phyloP scores from a whole-genome alignment of 768 basidiomycete genomes.

The Scleroderma bovista region DNA sequence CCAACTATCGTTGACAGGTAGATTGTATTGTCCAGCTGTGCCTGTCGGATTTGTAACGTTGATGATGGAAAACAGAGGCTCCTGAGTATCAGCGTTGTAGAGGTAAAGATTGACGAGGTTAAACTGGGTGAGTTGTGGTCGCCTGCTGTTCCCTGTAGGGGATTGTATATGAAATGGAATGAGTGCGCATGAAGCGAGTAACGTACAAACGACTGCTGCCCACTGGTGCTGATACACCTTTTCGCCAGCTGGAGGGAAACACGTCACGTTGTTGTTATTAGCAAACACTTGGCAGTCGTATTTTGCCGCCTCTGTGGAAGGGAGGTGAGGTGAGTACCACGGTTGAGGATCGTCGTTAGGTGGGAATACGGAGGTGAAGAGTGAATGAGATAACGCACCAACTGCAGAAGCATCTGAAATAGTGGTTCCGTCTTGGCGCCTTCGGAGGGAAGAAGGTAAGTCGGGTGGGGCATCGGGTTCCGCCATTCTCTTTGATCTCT shows the following conservation, averaged over 20 bases:
- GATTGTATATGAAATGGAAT: conserved; percentile 11
- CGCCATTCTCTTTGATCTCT: conserved; percentile 29
- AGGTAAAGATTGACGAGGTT: conserved; percentile 73
- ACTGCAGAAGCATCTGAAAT: conserved; percentile 23
- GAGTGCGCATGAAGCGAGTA: conserved; percentile 6
- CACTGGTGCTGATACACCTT: conserved; percentile 67
- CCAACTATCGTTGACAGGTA: conserved; percentile 72
- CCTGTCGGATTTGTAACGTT: conserved; percentile 53
- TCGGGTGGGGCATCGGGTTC: conserved; percentile 27
- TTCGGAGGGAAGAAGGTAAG: conserved; percentile 3
- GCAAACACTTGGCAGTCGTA: conserved; percentile 47
- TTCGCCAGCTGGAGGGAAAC: conserved; percentile 58
- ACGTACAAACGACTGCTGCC: conserved; percentile 78
- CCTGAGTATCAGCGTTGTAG: conserved; percentile 62
- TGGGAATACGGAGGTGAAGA: too few relatives aligned
- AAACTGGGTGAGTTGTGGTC: conserved; percentile 58
- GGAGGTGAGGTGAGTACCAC: not conserved
- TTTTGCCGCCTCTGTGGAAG: conserved; percentile 33
- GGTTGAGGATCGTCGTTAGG: too few relatives aligned
- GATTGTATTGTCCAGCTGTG: conserved; percentile 43
- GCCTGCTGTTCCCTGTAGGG: conserved; percentile 64
- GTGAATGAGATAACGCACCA: too few relatives aligned
- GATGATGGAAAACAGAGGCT: conserved; percentile 38
- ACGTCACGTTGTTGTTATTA: conserved; percentile 71
- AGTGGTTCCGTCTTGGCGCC: conserved; percentile 18